Conservation (phyloP, 2,329 filamentous ascomycete species). For the Aspergillus pseudonomiae region DNA sequence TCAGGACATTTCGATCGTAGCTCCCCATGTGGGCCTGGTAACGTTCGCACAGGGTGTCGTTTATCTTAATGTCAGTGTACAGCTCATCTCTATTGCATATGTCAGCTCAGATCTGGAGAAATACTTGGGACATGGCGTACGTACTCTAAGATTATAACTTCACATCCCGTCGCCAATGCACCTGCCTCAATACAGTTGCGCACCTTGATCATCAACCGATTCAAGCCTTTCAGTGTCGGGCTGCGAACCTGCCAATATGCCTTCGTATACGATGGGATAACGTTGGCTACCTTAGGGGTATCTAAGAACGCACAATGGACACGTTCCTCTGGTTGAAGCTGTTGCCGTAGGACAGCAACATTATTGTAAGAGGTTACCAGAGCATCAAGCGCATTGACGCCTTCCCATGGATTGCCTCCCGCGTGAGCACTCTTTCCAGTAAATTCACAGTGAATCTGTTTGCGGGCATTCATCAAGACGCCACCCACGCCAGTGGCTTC, state of each 20-base stretch:
- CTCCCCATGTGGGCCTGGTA: slow-evolving; percentile 51
- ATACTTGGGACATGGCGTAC: not conserved
- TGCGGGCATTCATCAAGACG: slow-evolving; percentile 36
- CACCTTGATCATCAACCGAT: slow-evolving; percentile 31
- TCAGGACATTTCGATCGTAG: slow-evolving; percentile 43
- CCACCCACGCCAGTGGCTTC: slow-evolving; percentile 30
- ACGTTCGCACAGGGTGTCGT: slow-evolving; percentile 47
- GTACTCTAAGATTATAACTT: slow-evolving; percentile 36
- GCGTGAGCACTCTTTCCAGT: slow-evolving; percentile 60
- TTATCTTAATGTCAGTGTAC: slow-evolving; percentile 53
- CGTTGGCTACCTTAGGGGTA: slow-evolving; percentile 58
- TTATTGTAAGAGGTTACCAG: slow-evolving; percentile 51
- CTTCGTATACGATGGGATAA: slow-evolving; percentile 57
- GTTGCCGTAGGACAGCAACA: slow-evolving; percentile 58
- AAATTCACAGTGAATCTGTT: slow-evolving; percentile 45
- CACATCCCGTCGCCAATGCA: slow-evolving; percentile 40
- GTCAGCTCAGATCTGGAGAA: not conserved
- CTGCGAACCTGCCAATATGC: slow-evolving; percentile 52
- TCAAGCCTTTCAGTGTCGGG: slow-evolving; percentile 46
- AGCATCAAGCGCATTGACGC: slow-evolving; percentile 63
- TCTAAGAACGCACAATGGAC: slow-evolving; percentile 59
- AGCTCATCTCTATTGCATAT: slow-evolving; percentile 22
- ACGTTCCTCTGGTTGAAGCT: slow-evolving; percentile 56
- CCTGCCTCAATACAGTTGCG: slow-evolving; percentile 40
- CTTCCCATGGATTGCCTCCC: slow-evolving; percentile 61